Percentiles rank a stretch among this genome's conserved stretches.
Evolutionary conservation across 768 basidiomycete species (phyloP).

Genomic region (Glaciozyma martinii): DNA sequence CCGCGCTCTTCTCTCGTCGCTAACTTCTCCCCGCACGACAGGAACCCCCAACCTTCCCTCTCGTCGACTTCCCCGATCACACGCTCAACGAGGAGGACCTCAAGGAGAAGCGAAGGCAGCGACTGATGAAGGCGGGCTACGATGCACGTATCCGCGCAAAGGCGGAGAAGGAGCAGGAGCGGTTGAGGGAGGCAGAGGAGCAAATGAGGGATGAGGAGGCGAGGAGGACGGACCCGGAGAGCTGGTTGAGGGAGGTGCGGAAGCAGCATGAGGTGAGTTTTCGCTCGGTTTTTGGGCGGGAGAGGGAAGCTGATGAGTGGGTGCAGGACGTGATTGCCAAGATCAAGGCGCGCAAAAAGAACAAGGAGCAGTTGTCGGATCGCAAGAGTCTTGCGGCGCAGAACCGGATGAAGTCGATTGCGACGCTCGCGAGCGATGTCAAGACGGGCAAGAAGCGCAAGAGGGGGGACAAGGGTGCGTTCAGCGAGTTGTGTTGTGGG

Average conservation of each 20-base stretch:
- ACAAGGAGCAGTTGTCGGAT: constrained; percentile 60
- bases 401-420: constrained; percentile 91
- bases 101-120: constrained; percentile 91
- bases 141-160: constrained; percentile 77
- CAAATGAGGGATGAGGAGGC: constrained; percentile 64
- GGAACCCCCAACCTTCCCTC: constrained; percentile 72
- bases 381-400: constrained; percentile 92
- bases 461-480: constrained; percentile 62
- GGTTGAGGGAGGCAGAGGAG: constrained; percentile 47
- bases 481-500: background rate
- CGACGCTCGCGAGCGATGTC: constrained; percentile 75
- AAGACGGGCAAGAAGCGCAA: constrained; percentile 69
- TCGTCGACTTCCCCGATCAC: constrained; percentile 83
- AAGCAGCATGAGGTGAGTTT: constrained; percentile 70
- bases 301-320: background rate
- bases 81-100: constrained; percentile 80
- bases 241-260: constrained; percentile 66
- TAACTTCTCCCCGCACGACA: constrained; percentile 45
- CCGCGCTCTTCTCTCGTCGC: background rate
- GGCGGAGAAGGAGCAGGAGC: constrained; percentile 79
- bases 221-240: constrained; percentile 57
- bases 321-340: constrained; percentile 63
- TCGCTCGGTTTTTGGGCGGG: background rate
- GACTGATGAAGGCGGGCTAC: constrained; percentile 81
- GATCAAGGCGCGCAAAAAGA: constrained; percentile 66